A percentile compares a stretch with the other conserved stretches of the same genome.
Evolutionary conservation across 176 grass and related monocot genomes (phyloP).

Genomic region (Carex parvula): DNA sequence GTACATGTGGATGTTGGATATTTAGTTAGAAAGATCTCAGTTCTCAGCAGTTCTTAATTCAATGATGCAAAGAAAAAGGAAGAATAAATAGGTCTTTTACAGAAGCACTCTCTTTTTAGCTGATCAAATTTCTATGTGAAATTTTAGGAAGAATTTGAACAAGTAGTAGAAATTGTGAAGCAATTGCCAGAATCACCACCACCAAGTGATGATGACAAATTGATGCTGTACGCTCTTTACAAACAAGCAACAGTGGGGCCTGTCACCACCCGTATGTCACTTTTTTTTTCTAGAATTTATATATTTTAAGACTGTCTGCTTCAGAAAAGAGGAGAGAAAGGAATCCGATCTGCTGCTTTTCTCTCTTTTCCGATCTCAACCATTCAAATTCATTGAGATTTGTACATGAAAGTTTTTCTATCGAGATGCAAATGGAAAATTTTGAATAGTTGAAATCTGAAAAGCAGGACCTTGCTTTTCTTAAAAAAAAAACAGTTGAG

Average conservation of each 20-base stretch:
- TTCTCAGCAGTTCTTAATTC: neutral
- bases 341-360: too few species aligned
- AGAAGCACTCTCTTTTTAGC: neutral
- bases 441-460: too few species aligned
- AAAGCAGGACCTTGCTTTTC: too few species aligned
- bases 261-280: constrained; percentile 54
- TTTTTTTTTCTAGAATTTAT: neutral
- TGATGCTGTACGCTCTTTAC: constrained; percentile 74
- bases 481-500: too few species aligned
- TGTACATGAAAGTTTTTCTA: too few species aligned
- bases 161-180: neutral
- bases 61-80: neutral
- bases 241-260: constrained; percentile 74
- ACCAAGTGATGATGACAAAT: constrained; percentile 45
- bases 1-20: too few species aligned
- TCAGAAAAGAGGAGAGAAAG: too few species aligned
- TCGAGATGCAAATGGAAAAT: too few species aligned
- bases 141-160: constrained; percentile 26
- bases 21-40: neutral
- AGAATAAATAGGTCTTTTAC: neutral
- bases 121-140: neutral
- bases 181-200: neutral
- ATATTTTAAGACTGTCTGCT: too few species aligned
- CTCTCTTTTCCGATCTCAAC: too few species aligned
- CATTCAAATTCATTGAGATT: too few species aligned